Percentiles rank a stretch among this genome's conserved stretches.
Evolutionary conservation across 2,329 filamentous ascomycete species (phyloP).

Genomic region (Periconia sp.): DNA sequence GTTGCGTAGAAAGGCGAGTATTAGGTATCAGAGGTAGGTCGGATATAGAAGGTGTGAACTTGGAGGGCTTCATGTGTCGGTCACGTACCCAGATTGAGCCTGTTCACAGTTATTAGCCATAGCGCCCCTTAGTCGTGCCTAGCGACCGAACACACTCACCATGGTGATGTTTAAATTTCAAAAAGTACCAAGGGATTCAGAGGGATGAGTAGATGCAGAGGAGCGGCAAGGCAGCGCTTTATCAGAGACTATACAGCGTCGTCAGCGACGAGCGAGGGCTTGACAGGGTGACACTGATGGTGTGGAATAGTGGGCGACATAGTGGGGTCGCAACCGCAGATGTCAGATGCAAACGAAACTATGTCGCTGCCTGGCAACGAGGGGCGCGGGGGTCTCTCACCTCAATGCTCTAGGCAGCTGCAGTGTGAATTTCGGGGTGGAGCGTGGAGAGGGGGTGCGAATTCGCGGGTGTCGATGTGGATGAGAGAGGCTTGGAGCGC

Average conservation of each 20-base stretch:
- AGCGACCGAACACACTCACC: conserved; percentile 25
- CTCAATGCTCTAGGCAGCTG: conserved; percentile 21
- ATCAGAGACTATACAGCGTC: neutral
- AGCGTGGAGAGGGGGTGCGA: conserved; percentile 16
- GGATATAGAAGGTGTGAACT: conserved; percentile 7
- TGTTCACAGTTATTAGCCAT: conserved; percentile 11
- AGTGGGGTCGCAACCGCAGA: neutral
- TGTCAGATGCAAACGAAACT: no score
- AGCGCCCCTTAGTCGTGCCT: neutral
- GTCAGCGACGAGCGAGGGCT: neutral
- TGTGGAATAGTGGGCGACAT: neutral
- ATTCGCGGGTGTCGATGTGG: conserved; percentile 16
- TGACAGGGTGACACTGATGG: neutral
- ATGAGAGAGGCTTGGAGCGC: conserved; percentile 21
- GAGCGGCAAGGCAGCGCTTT: conserved; percentile 4
- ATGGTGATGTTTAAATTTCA: conserved; percentile 32
- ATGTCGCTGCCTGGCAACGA: conserved; percentile 17
- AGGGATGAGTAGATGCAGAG: neutral
- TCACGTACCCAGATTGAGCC: conserved; percentile 50
- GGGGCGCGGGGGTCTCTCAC: conserved; percentile 23
- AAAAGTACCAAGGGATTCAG: conserved; percentile 9
- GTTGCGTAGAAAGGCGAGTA: neutral
- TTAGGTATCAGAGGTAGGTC: neutral
- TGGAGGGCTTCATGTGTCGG: conserved; percentile 12
- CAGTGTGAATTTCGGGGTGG: conserved; percentile 14